Evolutionary conservation across 768 basidiomycete species (phyloP), one percentile per base, ranked within the genome.

Genomic region (Suillus variegatus): DNA sequence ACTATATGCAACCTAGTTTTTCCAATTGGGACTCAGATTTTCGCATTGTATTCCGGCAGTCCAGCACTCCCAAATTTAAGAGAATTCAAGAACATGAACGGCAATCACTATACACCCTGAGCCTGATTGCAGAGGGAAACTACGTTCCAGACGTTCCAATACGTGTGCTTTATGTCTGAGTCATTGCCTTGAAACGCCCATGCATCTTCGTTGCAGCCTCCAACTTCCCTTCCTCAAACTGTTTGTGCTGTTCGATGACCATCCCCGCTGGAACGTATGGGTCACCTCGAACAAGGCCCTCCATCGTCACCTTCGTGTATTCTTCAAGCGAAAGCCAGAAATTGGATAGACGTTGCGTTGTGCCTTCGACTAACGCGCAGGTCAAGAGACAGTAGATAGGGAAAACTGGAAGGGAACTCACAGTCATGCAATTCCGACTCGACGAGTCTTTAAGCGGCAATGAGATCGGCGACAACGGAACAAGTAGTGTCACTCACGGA

Each of bases 371-470:
- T 88, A 65, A 0, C 84, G 82, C 82, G 25, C 38, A 55, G 87
- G 84, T 85, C 84, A 88, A 57, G 80, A 72, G 61, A 46, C 43
- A 36, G 18, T 44, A 36, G 4, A 16, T 16, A 61, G 3, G 6
- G 13, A 56, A 62, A 62, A 4, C 10, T 7, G 4, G 1, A 10
- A 56, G n/a, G 28, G 44, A 4, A 70, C 82, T 68, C 68, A 85
- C 86, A 78, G 67, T 87, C 86, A 69, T 89, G 86, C 38, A 88
- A 75, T 68, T 88, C 87, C 4, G 86, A 87, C 73, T 88, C 87
- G 10, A 86, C 85, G 10, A 88, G 77, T 13, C 86, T 87, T 62
- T 14, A 51, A 12, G 32, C n/a, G 49, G 18, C 52, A 22, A 49
- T 35, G 54, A 61, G 43, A 54, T 13, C 38, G 49, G 28, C 32